Percentiles rank a stretch among this genome's conserved stretches.
Conservation (phyloP, 495 filamentous ascomycete species). For the Cudoniella acicularis region DNA sequence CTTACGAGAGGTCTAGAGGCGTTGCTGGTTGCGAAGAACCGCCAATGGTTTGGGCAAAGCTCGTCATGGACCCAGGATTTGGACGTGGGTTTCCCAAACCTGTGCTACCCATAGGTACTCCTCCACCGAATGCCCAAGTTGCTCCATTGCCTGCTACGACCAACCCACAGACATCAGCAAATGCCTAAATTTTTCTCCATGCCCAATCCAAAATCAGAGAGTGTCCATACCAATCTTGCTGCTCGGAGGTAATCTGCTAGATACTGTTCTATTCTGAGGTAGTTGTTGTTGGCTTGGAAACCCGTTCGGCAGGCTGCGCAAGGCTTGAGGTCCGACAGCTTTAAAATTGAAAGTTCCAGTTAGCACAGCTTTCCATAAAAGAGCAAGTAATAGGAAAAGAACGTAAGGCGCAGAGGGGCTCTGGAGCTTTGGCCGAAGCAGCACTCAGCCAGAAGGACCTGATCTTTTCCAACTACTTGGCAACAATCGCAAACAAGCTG, state of each 20-base stretch:
- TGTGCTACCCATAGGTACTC: constrained; percentile 65
- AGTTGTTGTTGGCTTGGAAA: constrained; percentile 64
- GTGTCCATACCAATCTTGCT: constrained; percentile 64
- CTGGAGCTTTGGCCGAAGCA: too few species aligned
- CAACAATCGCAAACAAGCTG: too few species aligned
- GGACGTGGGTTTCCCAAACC: constrained; percentile 56
- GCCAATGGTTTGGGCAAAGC: constrained; percentile 79
- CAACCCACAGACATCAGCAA: constrained; percentile 28
- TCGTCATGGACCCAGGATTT: constrained; percentile 59
- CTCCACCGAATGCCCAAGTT: constrained; percentile 68
- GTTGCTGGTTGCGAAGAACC: constrained; percentile 69
- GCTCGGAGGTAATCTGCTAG: constrained; percentile 70
- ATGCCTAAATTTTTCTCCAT: constrained; percentile 22
- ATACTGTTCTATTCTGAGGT: constrained; percentile 59
- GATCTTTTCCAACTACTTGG: too few species aligned
- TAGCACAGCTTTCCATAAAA: background rate
- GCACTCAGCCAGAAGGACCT: too few species aligned
- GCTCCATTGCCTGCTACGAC: constrained; percentile 57
- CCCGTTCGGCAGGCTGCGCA: constrained; percentile 63
- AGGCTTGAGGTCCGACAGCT: constrained; percentile 65
- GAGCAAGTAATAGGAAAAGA: background rate
- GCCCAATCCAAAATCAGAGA: background rate
- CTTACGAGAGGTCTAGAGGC: constrained; percentile 79
- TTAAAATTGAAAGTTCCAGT: background rate
- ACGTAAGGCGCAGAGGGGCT: too few species aligned